Conservation (phyloP, 352 stramenopile genomes). For the Peronospora destructor region DNA sequence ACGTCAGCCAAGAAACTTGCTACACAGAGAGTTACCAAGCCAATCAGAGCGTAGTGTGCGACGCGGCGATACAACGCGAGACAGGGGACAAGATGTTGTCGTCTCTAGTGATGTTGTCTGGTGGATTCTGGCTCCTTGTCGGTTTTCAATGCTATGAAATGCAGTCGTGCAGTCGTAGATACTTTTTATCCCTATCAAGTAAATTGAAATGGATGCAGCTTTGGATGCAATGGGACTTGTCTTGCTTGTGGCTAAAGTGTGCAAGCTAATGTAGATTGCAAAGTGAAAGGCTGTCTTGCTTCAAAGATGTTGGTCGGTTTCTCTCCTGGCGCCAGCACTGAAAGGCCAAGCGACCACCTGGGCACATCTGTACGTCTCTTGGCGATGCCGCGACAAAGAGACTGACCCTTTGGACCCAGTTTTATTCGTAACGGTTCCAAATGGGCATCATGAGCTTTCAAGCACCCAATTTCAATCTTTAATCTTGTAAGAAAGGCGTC, state of each 20-base stretch:
- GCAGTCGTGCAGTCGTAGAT: constrained; percentile 25
- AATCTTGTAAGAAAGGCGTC: not conserved
- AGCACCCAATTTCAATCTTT: not conserved
- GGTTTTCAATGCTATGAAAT: not conserved
- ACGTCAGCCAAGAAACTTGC: constrained; percentile 12
- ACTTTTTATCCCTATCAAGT: constrained; percentile 24
- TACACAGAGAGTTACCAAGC: constrained; percentile 11
- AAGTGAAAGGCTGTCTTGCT: constrained; percentile 70
- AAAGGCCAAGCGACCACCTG: constrained; percentile 31
- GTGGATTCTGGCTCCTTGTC: constrained; percentile 7
- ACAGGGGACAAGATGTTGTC: constrained; percentile 20
- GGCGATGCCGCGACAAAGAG: constrained; percentile 24
- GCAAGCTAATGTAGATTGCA: constrained; percentile 17
- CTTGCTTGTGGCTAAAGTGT: not conserved
- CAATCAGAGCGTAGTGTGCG: constrained; percentile 25
- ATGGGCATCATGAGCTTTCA: not conserved
- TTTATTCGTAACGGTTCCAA: constrained; percentile 18
- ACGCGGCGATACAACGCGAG: constrained; percentile 31
- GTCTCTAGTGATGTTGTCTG: constrained; percentile 16
- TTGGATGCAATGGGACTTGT: constrained; percentile 74
- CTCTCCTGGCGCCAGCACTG: constrained; percentile 26
- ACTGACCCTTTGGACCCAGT: constrained; percentile 19
- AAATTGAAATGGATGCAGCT: constrained; percentile 34
- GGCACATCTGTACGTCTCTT: constrained; percentile 36
- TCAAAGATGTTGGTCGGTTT: constrained; percentile 40